Evolutionary conservation across 306 rosid species (phyloP).

Genomic region (Cicer judaicum): DNA sequence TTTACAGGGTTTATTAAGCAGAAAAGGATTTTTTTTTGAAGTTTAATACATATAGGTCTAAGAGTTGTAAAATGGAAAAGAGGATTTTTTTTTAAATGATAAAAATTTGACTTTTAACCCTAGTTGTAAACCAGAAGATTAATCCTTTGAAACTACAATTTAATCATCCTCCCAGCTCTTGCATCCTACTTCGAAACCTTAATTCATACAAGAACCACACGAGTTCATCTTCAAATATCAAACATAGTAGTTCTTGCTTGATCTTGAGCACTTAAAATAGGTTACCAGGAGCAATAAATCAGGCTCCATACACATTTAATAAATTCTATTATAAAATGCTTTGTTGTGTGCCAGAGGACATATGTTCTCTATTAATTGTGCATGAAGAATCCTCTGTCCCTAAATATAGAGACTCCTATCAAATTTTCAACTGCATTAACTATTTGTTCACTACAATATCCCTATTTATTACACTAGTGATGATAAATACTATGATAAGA

Average conservation of each 20-base stretch:
- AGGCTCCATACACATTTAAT: conserved; percentile 1
- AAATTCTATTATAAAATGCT: background rate
- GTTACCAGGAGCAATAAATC: background rate
- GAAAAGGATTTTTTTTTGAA: background rate
- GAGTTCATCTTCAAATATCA: background rate
- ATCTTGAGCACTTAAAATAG: background rate
- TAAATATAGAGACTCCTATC: too few species aligned
- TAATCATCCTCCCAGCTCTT: conserved; percentile 1
- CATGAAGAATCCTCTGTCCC: background rate
- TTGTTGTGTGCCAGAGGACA: background rate
- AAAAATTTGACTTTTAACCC: too few species aligned
- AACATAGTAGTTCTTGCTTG: background rate
- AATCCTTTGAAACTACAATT: too few species aligned
- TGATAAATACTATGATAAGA: too few species aligned
- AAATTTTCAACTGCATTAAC: too few species aligned
- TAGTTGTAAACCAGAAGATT: background rate
- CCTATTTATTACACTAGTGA: too few species aligned
- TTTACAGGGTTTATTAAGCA: background rate
- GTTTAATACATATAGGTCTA: background rate
- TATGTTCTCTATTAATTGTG: background rate
- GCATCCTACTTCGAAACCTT: background rate
- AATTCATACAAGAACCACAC: conserved; percentile 16
- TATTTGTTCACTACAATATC: too few species aligned
- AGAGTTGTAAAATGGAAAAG: background rate
- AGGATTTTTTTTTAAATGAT: too few species aligned